These are phyloP conservation scores for Endothia cerciana DNA, from an alignment of 2,329 filamentous ascomycete genomes.

Conservation along the genomic window DNA sequence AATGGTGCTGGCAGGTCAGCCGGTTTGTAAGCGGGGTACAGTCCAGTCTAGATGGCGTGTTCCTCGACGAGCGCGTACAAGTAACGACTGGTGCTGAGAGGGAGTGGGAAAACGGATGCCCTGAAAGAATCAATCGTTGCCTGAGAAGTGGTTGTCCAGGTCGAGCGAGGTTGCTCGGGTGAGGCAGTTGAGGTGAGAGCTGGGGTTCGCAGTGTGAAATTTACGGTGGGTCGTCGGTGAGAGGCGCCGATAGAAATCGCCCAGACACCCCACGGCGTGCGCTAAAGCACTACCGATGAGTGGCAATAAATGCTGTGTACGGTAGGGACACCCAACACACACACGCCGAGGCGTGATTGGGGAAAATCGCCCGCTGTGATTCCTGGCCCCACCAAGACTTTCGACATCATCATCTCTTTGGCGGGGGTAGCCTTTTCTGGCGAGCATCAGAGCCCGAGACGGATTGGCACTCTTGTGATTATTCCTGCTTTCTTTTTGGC, in stretches of 20 bases:
- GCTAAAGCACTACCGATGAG: background rate
- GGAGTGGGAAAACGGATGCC: background rate
- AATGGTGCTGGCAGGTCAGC: background rate
- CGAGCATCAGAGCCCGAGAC: background rate
- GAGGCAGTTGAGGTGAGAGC: background rate
- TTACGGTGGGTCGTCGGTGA: conserved; percentile 19
- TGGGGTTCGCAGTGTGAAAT: conserved; percentile 24
- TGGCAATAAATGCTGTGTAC: background rate
- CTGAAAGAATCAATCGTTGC: background rate
- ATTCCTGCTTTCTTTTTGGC: background rate
- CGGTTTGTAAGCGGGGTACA: background rate
- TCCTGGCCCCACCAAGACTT: background rate
- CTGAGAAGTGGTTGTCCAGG: background rate
- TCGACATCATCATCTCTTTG: background rate
- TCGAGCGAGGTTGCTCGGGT: background rate
- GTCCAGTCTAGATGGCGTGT: background rate
- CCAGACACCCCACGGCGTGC: background rate
- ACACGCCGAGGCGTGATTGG: too few species aligned
- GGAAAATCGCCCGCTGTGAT: too few species aligned
- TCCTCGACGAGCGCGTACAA: background rate
- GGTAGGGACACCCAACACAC: too few species aligned
- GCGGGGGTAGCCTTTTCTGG: conserved; percentile 4
- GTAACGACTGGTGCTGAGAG: background rate
- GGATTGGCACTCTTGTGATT: background rate
- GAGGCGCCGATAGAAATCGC: background rate